Evolutionary conservation across 495 filamentous ascomycete genomes (phyloP), one percentile per base, ranked within the genome.

Genomic region (Evansstolkia leycettana): DNA sequence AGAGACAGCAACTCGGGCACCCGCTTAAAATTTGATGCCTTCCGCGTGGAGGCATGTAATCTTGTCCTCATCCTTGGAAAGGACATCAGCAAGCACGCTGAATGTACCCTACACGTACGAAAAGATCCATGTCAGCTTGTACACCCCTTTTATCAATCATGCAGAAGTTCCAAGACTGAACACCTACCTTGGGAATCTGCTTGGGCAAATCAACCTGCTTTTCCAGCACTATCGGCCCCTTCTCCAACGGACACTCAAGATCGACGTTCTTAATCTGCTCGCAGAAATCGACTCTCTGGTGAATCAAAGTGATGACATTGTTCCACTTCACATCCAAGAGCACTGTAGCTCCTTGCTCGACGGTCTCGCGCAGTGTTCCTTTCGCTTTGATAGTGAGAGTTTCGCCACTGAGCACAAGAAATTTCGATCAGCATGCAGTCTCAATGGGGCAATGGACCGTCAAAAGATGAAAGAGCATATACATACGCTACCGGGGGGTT

Each of bases 401-500:
- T 31, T 74, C 27, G 38, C 92, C 92, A 37, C 90, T 99, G 47
- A 11, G 17, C 18, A 28, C 17, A 16, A n/a, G 37, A 7, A 39
- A 7, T 15, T 26, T 5, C 26, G 38, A 51, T 19, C 55, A 46
- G 33, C 6, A 25, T 23, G 17, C 10, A 7, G 35, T 10, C 20
- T 20, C 14, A 7, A 30, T 19, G 24, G 4, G 5, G 13, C 12
- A 13, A n/a, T n/a, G n/a, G n/a, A n/a, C n/a, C n/a, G n/a, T n/a
- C n/a, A n/a, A n/a, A 11, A 33, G 13, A 12, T 34, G 3, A 7
- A 20, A 18, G 7, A 34, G 8, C 2, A 12, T 3, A 37, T 15
- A 76, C 87, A 37, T 78, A 96, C 90, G 86, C 59, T 48, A 70
- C 39, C 14, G 90, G 90, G 14, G 90, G 90, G 54, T 99, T 96